Evolutionary conservation across 805 yeast genomes (phyloP).

Genomic region (Schizosaccharomyces cryophilus): DNA sequence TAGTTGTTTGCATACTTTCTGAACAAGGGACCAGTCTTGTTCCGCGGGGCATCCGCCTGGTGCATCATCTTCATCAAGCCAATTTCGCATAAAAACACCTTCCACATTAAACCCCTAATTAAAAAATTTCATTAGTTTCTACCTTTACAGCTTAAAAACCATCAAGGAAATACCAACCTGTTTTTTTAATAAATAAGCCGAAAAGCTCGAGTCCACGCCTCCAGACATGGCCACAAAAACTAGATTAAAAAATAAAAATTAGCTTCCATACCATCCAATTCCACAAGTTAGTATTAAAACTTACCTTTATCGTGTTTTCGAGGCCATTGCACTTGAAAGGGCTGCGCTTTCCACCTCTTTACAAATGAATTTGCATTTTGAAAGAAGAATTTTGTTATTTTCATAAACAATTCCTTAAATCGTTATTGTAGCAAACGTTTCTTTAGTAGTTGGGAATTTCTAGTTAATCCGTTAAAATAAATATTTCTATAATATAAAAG

Average conservation of each 20-base stretch:
- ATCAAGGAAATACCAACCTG: conserved; percentile 1
- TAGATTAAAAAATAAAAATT: not conserved
- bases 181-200: conserved; percentile 35
- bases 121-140: not conserved
- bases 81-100: conserved; percentile 86
- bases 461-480: not conserved
- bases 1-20: conserved; percentile 32
- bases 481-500: not conserved
- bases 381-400: too few relatives aligned
- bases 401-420: too few relatives aligned
- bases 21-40: conserved; percentile 70
- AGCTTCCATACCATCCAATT: not conserved
- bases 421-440: too few relatives aligned
- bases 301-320: not conserved
- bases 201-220: conserved; percentile 85
- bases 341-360: not conserved
- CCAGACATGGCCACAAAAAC: conserved; percentile 81
- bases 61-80: conserved; percentile 19
- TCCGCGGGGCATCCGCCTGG: conserved; percentile 25
- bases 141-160: too few relatives aligned
- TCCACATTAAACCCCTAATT: conserved; percentile 24
- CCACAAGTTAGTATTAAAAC: not conserved
- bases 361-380: too few relatives aligned
- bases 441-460: too few relatives aligned
- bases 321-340: not conserved